phyloP scores from a whole-genome alignment of 257 asterid genomes.

The Przewalskia tangutica region DNA sequence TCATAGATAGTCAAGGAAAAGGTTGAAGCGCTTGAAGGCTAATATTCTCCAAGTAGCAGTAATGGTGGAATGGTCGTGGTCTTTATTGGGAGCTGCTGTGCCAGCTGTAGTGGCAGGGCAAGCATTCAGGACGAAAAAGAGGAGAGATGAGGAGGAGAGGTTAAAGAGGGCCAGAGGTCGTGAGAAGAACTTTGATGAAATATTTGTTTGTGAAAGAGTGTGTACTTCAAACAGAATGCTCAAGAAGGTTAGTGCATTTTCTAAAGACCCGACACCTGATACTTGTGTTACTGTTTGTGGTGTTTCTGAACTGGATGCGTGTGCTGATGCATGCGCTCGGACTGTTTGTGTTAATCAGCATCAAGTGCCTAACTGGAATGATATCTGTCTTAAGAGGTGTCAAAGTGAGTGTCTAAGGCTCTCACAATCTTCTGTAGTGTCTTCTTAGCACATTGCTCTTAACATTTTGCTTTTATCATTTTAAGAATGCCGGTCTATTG shows the following conservation, averaged over 20 bases:
- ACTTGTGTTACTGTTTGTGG: constrained; percentile 95
- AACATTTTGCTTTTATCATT: neutral
- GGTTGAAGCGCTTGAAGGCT: neutral
- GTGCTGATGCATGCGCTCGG: constrained; percentile 94
- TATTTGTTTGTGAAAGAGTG: constrained; percentile 88
- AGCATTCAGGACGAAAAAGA: constrained; percentile 66
- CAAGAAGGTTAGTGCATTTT: constrained; percentile 88
- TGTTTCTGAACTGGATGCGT: constrained; percentile 90
- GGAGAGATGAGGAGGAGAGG: constrained; percentile 66
- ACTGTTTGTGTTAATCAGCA: constrained; percentile 91
- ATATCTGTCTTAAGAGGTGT: constrained; percentile 83
- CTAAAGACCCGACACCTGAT: constrained; percentile 89
- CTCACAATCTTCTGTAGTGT: constrained; percentile 36
- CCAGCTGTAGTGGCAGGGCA: constrained; percentile 82
- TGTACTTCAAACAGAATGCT: constrained; percentile 94
- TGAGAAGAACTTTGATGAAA: constrained; percentile 78
- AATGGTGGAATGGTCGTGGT: constrained; percentile 98
- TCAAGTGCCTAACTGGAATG: constrained; percentile 96
- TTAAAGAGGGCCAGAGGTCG: constrained; percentile 66
- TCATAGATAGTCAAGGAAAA: neutral
- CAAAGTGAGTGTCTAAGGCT: constrained; percentile 87
- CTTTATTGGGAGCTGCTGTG: constrained; percentile 70
- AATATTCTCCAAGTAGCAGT: constrained; percentile 2
- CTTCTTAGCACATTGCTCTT: neutral
- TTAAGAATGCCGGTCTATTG: neutral